A percentile compares a stretch with the other conserved stretches of the same genome.
These are phyloP conservation scores for Gentiana straminea DNA, from an alignment of 257 asterid species.

Conservation along the genomic window DNA sequence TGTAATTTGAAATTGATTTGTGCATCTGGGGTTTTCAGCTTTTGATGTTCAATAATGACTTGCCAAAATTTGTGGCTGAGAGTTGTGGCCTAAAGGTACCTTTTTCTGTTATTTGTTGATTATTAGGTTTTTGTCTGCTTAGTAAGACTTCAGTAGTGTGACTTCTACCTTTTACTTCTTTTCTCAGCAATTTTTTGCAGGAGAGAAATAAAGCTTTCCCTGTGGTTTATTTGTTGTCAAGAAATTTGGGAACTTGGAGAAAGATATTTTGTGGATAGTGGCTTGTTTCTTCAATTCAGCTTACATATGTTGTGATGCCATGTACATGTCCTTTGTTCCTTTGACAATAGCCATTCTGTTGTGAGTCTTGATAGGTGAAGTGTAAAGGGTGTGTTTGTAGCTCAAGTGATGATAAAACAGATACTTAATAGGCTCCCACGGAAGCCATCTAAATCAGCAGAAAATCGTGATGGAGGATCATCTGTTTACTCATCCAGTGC, in stretches of 20 bases:
- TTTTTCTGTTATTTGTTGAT: too few species aligned
- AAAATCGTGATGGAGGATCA: conserved; percentile 58
- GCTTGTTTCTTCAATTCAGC: conserved; percentile 11
- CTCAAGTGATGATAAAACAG: conserved; percentile 56
- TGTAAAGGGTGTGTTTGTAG: conserved; percentile 23
- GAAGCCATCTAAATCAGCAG: conserved; percentile 55
- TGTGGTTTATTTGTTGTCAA: conserved; percentile 9
- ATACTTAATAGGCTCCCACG: conserved; percentile 70
- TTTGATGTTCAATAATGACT: too few species aligned
- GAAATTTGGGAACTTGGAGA: conserved; percentile 17
- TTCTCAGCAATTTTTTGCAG: too few species aligned
- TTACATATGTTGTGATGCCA: conserved; percentile 11
- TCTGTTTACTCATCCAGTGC: conserved; percentile 33
- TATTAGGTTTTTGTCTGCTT: too few species aligned
- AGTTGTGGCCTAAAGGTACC: too few species aligned
- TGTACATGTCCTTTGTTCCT: conserved; percentile 7
- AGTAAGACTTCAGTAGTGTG: too few species aligned
- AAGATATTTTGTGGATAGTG: conserved; percentile 11
- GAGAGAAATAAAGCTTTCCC: too few species aligned
- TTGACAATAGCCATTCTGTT: conserved; percentile 6
- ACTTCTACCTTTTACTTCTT: too few species aligned
- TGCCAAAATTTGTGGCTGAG: too few species aligned
- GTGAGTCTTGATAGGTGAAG: conserved; percentile 12
- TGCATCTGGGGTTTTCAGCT: too few species aligned
- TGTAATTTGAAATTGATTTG: not conserved